Evolutionary conservation across 2,329 filamentous ascomycete species (phyloP).

Genomic region (Pseudogymnoascus sp.): DNA sequence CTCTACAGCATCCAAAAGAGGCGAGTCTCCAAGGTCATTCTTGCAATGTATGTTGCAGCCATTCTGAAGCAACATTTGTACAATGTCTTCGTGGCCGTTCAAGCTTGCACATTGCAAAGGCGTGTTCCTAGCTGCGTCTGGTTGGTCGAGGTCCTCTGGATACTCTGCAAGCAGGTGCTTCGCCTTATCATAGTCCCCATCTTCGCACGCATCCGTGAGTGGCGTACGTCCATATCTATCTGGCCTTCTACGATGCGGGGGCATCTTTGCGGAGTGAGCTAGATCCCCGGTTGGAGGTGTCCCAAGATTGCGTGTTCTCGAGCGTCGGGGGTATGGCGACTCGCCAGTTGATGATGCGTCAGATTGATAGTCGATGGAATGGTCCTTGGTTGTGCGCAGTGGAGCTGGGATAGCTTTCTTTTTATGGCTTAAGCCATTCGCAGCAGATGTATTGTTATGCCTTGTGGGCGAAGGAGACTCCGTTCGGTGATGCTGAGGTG

Average conservation of each 20-base stretch:
- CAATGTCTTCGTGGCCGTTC: slow-evolving; percentile 79
- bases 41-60: slow-evolving; percentile 78
- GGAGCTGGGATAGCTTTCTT: slow-evolving; percentile 57
- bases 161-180: slow-evolving; percentile 70
- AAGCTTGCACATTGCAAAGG: slow-evolving; percentile 89
- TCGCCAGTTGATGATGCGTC: slow-evolving; percentile 59
- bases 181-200: slow-evolving; percentile 73
- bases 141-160: slow-evolving; percentile 80
- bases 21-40: slow-evolving; percentile 82
- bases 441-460: slow-evolving; percentile 17
- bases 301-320: slow-evolving; percentile 50
- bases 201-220: slow-evolving; percentile 82
- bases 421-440: slow-evolving; percentile 52
- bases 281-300: slow-evolving; percentile 53
- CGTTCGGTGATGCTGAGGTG: slow-evolving; percentile 22
- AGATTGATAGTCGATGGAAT: slow-evolving; percentile 59
- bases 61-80: slow-evolving; percentile 76
- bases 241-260: slow-evolving; percentile 74
- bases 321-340: slow-evolving; percentile 53
- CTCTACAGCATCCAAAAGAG: slow-evolving; percentile 90
- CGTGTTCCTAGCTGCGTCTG: slow-evolving; percentile 94
- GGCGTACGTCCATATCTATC: slow-evolving; percentile 90
- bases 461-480: slow-evolving; percentile 47
- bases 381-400: slow-evolving; percentile 38
- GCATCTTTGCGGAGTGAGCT: slow-evolving; percentile 61